Percentiles rank a stretch among this genome's conserved stretches.
Conservation (phyloP, 106 monocot species). For the Narthecium ossifragum region DNA sequence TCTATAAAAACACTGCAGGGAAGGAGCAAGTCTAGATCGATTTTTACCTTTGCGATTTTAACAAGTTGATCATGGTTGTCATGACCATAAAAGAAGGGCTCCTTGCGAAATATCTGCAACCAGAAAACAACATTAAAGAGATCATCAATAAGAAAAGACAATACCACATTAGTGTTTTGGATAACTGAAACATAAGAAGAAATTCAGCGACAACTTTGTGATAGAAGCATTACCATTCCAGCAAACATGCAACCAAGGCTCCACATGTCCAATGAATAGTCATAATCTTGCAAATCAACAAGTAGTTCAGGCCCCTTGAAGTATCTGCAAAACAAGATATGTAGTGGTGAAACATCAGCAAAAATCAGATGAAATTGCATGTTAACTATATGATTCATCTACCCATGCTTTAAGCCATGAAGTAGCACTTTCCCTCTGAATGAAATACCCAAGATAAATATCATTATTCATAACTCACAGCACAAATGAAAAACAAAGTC, state of each 20-base stretch:
- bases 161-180: no score
- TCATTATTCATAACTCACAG: no score
- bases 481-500: no score
- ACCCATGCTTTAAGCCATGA: no score
- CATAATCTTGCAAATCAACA: constrained; percentile 45
- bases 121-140: background rate
- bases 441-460: no score
- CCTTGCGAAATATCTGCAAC: constrained; percentile 68
- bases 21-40: no score
- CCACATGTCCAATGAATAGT: constrained; percentile 44
- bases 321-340: constrained; percentile 15
- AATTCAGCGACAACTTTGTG: no score
- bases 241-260: constrained; percentile 46
- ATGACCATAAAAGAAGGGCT: constrained; percentile 71
- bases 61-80: constrained; percentile 79
- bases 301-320: constrained; percentile 42
- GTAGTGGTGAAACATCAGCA: background rate
- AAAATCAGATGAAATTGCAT: background rate
- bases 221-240: constrained; percentile 39
- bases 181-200: no score
- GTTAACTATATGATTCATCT: no score
- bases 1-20: no score
- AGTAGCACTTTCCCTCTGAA: no score
- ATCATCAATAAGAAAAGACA: no score
- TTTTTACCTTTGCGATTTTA: constrained; percentile 71